A percentile compares a stretch with the other conserved stretches of the same genome.
Conservation (phyloP, 2,329 filamentous ascomycete species). For the Dactylellina drechsleri region DNA sequence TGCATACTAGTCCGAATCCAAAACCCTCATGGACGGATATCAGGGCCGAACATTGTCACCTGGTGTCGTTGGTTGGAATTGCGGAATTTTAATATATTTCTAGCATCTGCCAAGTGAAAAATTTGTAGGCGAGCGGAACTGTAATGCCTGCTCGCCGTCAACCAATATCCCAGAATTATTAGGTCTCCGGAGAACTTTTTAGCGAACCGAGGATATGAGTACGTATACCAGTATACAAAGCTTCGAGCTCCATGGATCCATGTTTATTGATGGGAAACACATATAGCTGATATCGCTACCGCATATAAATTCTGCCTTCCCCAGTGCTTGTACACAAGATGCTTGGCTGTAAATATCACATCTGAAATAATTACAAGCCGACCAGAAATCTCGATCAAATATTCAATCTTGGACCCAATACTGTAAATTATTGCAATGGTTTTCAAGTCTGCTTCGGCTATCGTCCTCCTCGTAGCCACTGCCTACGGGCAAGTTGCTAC, state of each 20-base stretch:
- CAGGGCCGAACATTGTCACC: slow-evolving; percentile 10
- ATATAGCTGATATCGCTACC: not conserved
- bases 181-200: too few species aligned
- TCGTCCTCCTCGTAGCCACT: not conserved
- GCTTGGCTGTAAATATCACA: too few species aligned
- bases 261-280: too few species aligned
- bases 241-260: too few species aligned
- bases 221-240: too few species aligned
- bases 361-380: too few species aligned
- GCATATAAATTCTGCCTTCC: too few species aligned
- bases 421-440: not conserved
- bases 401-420: too few species aligned
- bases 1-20: too few species aligned
- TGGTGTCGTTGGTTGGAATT: not conserved
- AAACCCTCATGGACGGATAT: slow-evolving; percentile 2
- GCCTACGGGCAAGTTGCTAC: slow-evolving; percentile 22
- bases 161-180: not conserved
- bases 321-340: not conserved
- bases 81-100: not conserved
- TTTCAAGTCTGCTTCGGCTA: not conserved
- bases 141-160: slow-evolving; percentile 27
- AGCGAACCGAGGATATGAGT: too few species aligned
- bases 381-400: too few species aligned
- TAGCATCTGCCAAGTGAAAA: slow-evolving; percentile 4
- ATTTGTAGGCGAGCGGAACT: slow-evolving; percentile 23